Conservation (phyloP, 2,329 filamentous ascomycete genomes). For the Trichoderma brevicompactum region DNA sequence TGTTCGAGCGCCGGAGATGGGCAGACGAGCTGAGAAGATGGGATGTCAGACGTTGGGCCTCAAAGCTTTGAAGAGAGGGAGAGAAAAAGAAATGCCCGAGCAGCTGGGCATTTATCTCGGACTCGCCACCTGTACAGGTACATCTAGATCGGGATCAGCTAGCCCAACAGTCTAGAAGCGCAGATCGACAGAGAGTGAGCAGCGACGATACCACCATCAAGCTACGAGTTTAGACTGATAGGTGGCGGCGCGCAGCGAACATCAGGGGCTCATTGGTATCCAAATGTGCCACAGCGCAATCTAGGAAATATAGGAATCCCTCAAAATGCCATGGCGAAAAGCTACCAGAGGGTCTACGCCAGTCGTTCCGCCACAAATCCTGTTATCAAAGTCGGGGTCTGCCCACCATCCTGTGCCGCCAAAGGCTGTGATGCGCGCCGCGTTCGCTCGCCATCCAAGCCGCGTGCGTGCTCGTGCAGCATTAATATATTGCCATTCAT, state of each 20-base stretch:
- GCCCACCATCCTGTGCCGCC: conserved; percentile 17
- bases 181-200: conserved; percentile 21
- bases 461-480: background rate
- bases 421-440: conserved; percentile 17
- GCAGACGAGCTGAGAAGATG: background rate
- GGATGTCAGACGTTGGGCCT: conserved; percentile 4
- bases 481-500: background rate
- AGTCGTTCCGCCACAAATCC: background rate
- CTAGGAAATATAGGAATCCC: conserved; percentile 6
- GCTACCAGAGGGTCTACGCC: background rate
- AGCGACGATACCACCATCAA: conserved; percentile 8
- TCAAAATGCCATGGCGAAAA: conserved; percentile 12
- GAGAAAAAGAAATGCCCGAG: background rate
- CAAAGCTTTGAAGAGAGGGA: background rate
- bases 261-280: conserved; percentile 26
- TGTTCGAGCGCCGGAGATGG: background rate
- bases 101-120: background rate
- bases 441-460: background rate
- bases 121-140: conserved; percentile 11
- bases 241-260: background rate
- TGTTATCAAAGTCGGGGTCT: conserved; percentile 26
- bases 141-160: conserved; percentile 13
- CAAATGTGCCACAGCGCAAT: conserved; percentile 13
- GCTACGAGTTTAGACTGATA: background rate
- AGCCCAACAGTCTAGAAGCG: conserved; percentile 17